These are phyloP conservation scores for Leucocoprinus sp. DNA, from an alignment of 768 basidiomycete genomes.

Conservation along the genomic window DNA sequence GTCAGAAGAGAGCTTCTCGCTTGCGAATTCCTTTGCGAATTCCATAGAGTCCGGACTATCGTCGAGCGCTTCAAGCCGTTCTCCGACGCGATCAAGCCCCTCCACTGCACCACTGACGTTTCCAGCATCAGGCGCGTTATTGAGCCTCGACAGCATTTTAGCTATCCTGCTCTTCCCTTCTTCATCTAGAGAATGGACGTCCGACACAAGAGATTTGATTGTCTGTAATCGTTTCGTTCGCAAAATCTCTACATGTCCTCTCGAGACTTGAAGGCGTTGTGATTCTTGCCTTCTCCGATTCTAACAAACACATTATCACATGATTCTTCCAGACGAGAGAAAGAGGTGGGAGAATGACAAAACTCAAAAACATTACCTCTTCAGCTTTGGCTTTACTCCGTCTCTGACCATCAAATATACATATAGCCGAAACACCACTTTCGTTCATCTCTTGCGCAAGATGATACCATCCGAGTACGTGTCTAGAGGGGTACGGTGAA, in stretches of 20 bases:
- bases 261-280: slow-evolving; percentile 4
- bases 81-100: slow-evolving; percentile 9
- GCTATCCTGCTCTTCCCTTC: slow-evolving; percentile 1
- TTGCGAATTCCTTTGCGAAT: too few species aligned
- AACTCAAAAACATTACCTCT: slow-evolving; percentile 56
- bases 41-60: too few species aligned
- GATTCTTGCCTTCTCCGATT: slow-evolving; percentile 7
- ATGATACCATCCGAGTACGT: slow-evolving; percentile 74
- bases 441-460: slow-evolving; percentile 56
- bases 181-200: slow-evolving; percentile 2
- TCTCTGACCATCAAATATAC: slow-evolving; percentile 73
- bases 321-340: too few species aligned
- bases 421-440: slow-evolving; percentile 50
- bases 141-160: slow-evolving; percentile 5
- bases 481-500: slow-evolving; percentile 53
- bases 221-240: slow-evolving; percentile 10
- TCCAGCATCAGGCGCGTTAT: neutral
- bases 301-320: too few species aligned
- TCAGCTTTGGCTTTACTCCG: slow-evolving; percentile 59
- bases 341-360: neutral
- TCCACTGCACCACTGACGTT: slow-evolving; percentile 7
- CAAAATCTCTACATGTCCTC: slow-evolving; percentile 7
- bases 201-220: slow-evolving; percentile 7
- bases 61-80: slow-evolving; percentile 3
- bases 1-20: too few species aligned